Conservation (phyloP, 148 eudicot genomes). For the Selenicereus undatus region DNA sequence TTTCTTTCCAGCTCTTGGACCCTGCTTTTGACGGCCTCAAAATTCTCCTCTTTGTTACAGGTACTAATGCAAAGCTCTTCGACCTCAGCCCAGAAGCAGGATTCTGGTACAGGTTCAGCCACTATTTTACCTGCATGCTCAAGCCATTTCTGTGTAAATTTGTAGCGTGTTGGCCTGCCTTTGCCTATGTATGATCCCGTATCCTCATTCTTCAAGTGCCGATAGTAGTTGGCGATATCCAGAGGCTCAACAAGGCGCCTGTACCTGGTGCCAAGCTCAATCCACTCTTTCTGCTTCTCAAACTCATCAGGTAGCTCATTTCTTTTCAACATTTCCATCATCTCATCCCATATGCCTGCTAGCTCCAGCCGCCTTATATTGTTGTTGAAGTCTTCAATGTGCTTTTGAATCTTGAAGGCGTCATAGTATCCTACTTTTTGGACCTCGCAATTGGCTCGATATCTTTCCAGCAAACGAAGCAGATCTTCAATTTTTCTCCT, state of each 20-base stretch:
- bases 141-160: slow-evolving; percentile 64
- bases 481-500: slow-evolving; percentile 42
- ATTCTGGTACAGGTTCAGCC: slow-evolving; percentile 51
- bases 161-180: slow-evolving; percentile 73
- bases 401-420: slow-evolving; percentile 67
- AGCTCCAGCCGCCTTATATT: slow-evolving; percentile 65
- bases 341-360: slow-evolving; percentile 94
- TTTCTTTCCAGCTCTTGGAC: slow-evolving; percentile 45
- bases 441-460: slow-evolving; percentile 41
- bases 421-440: slow-evolving; percentile 70
- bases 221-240: slow-evolving; percentile 83
- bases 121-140: slow-evolving; percentile 58
- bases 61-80: slow-evolving; percentile 57
- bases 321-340: slow-evolving; percentile 71
- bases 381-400: slow-evolving; percentile 51
- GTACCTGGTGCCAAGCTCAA: slow-evolving; percentile 73
- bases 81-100: slow-evolving; percentile 82
- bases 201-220: slow-evolving; percentile 69
- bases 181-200: slow-evolving; percentile 70
- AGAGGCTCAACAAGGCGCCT: slow-evolving; percentile 74
- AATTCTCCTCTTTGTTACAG: slow-evolving; percentile 25
- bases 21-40: slow-evolving; percentile 41
- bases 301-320: slow-evolving; percentile 79
- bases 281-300: slow-evolving; percentile 73
- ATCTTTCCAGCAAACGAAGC: slow-evolving; percentile 43